A percentile compares a stretch with the other conserved stretches of the same genome.
Evolutionary conservation across 2,329 filamentous ascomycete species (phyloP).

Genomic region (Ceratocystis lukuohia): DNA sequence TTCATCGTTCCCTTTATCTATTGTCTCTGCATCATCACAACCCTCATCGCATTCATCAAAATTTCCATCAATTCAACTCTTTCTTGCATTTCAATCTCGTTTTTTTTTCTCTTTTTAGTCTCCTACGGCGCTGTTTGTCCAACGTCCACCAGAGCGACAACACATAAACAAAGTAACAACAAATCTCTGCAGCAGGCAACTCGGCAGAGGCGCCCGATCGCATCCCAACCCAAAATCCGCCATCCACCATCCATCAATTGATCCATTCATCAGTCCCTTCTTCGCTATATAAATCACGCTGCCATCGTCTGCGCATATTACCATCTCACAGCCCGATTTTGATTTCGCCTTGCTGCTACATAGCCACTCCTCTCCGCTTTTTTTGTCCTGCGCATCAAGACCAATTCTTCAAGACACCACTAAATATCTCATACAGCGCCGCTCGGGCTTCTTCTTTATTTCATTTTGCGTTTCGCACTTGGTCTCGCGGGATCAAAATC

Average conservation of each 20-base stretch:
- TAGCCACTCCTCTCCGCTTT: neutral
- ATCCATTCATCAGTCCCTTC: neutral
- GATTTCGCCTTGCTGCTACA: neutral
- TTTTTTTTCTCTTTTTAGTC: neutral
- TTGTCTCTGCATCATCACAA: neutral
- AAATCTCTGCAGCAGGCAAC: neutral
- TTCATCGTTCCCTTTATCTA: neutral
- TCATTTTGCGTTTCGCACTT: neutral
- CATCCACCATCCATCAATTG: neutral
- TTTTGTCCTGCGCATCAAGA: neutral
- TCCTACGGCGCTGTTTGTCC: neutral
- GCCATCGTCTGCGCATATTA: neutral
- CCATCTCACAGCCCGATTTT: neutral
- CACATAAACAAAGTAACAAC: neutral
- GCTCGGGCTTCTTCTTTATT: neutral
- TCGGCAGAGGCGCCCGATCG: neutral
- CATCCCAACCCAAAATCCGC: neutral
- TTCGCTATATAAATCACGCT: neutral
- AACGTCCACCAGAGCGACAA: neutral
- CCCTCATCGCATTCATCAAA: neutral
- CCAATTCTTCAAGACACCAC: neutral
- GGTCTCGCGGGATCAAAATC: neutral
- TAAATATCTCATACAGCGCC: slow-evolving; percentile 1
- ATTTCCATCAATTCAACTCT: neutral
- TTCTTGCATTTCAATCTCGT: neutral